Evolutionary conservation across 306 rosid genomes (phyloP), one percentile per base, ranked within the genome.

Genomic region (Fagus crenata): DNA sequence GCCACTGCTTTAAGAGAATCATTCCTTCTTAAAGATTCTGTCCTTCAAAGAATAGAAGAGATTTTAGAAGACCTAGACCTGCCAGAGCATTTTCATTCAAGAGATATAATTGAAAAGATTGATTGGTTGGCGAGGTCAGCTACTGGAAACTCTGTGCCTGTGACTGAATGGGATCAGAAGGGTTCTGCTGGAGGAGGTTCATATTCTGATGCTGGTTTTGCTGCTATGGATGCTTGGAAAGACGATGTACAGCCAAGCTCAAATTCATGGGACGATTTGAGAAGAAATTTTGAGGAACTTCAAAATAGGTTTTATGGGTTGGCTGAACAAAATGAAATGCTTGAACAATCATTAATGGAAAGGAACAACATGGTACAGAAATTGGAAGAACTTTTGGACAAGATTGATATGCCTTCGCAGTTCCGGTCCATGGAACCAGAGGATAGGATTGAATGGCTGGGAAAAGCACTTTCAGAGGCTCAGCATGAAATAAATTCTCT

Each of bases 311-410:
- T 84, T 77, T 96, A 89, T 72, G 89, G 85, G 74, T 74, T 96
- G 87, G 98, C 97, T 80, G 99, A 95, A 82, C 99, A 95, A 83
- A 95, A 95, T 86, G 99, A 91, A 88, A 95, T 92, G 98, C 90
- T 95, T 71, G 97, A 95, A 81, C 99, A 92, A 75, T 92, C 99
- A 53, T 87, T 95, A 83, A 87, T 89, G 93, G 97, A 90, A 85
- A 90, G 99, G 81, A 95, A 95, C 83, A 84, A 85, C 79, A 72
- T 90, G 49, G 91, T 92, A 72, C 99, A 91, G 88, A 87, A 90
- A 80, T 95, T 95, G 96, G 99, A 95, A 88, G 97, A 89, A 72
- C 89, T 91, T 84, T 84, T 95, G 63, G 88, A 89, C 82, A 86
- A 87, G 77, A 87, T 95, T 67, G 95, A 92, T 71, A 84, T 92